phyloP scores from a whole-genome alignment of 495 filamentous ascomycete genomes.

The Parachaetomium inaequale region DNA sequence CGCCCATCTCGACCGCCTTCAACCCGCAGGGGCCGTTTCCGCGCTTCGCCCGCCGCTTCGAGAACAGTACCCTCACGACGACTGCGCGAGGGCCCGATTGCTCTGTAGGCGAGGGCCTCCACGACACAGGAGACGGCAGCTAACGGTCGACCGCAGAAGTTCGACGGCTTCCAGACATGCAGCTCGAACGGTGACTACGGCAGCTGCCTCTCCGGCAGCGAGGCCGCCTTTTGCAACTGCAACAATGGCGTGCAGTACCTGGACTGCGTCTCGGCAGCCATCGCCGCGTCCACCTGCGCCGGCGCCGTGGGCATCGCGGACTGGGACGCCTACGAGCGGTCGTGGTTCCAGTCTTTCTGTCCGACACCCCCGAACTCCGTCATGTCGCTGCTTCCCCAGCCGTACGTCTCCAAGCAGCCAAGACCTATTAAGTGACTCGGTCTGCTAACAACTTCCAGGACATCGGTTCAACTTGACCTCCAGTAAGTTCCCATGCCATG shows the following conservation, averaged over 20 bases:
- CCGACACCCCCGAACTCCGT: slow-evolving; percentile 20
- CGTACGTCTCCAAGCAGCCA: slow-evolving; percentile 1
- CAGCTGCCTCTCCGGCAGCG: slow-evolving; percentile 15
- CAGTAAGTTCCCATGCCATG: slow-evolving; percentile 3
- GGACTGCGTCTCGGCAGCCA: slow-evolving; percentile 24
- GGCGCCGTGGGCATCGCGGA: slow-evolving; percentile 18
- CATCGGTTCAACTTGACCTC: slow-evolving; percentile 16
- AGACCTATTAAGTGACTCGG: too few species aligned
- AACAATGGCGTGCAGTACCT: slow-evolving; percentile 25
- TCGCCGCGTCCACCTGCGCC: slow-evolving; percentile 25
- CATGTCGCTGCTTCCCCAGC: slow-evolving; percentile 23
- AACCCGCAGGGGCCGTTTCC: not conserved
- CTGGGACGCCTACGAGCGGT: slow-evolving; percentile 24
- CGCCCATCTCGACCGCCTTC: not conserved
- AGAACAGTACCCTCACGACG: slow-evolving; percentile 3
- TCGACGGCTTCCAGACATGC: slow-evolving; percentile 27
- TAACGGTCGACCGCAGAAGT: slow-evolving; percentile 4
- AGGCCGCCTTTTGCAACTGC: slow-evolving; percentile 21
- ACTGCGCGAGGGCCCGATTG: not conserved
- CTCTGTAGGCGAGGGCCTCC: not conserved
- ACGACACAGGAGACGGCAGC: too few species aligned
- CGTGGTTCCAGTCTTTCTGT: slow-evolving; percentile 23
- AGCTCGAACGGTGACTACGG: slow-evolving; percentile 24
- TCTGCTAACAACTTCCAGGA: slow-evolving; percentile 8
- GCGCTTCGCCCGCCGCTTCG: not conserved